Conservation (phyloP, 441 rosid genomes). For the Aleurites moluccanus region DNA sequence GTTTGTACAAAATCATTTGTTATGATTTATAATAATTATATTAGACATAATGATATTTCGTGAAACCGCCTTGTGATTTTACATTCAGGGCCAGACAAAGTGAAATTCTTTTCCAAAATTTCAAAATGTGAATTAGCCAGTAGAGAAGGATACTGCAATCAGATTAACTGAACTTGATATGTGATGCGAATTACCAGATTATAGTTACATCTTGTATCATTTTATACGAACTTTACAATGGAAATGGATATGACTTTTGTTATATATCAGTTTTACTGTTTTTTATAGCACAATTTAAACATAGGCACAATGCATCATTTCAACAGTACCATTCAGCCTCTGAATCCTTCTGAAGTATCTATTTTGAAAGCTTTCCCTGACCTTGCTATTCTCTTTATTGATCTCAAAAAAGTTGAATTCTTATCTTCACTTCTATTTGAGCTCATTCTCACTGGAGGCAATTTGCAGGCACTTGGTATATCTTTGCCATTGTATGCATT, state of each 20-base stretch:
- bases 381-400: constrained; percentile 16
- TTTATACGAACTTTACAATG: neutral
- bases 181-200: no score
- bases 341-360: constrained; percentile 1
- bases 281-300: no score
- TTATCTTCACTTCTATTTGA: constrained; percentile 3
- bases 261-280: no score
- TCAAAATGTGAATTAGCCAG: neutral
- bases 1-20: no score
- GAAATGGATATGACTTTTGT: neutral
- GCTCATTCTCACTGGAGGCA: constrained; percentile 9
- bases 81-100: no score
- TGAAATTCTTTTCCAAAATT: no score
- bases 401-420: neutral
- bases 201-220: neutral
- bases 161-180: neutral
- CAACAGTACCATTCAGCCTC: neutral
- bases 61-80: no score
- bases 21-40: no score
- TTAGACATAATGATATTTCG: no score
- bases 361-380: neutral
- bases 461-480: constrained; percentile 44
- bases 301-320: no score
- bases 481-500: constrained; percentile 47
- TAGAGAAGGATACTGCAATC: neutral